phyloP scores from a whole-genome alignment of 306 rosid species.

The Vicia faba region DNA sequence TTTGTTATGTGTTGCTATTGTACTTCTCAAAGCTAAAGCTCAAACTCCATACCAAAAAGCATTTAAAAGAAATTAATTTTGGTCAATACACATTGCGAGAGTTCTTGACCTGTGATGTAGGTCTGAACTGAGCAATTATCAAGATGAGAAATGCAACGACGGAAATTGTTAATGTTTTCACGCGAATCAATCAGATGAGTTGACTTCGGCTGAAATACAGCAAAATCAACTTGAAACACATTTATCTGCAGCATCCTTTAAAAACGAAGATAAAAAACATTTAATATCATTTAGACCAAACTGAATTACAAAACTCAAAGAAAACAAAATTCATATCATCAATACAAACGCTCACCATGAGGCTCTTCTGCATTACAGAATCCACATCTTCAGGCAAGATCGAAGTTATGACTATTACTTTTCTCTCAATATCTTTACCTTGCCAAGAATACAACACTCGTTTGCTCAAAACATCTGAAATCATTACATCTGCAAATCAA shows the following conservation, averaged over 20 bases:
- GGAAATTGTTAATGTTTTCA: slow-evolving; percentile 53
- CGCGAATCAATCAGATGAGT: slow-evolving; percentile 55
- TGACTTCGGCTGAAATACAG: slow-evolving; percentile 65
- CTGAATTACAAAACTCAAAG: slow-evolving; percentile 7
- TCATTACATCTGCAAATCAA: slow-evolving; percentile 55
- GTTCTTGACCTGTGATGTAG: slow-evolving; percentile 57
- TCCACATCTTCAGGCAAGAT: slow-evolving; percentile 58
- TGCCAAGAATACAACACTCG: slow-evolving; percentile 73
- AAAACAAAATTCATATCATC: slow-evolving; percentile 3
- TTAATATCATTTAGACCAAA: slow-evolving; percentile 13
- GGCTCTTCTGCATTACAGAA: slow-evolving; percentile 52
- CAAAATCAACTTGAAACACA: slow-evolving; percentile 73
- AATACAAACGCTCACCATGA: slow-evolving; percentile 51
- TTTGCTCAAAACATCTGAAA: slow-evolving; percentile 63
- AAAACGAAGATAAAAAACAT: slow-evolving; percentile 2
- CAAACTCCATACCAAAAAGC: slow-evolving; percentile 33
- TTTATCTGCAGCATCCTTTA: slow-evolving; percentile 67
- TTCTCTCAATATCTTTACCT: slow-evolving; percentile 70
- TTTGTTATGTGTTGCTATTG: not conserved
- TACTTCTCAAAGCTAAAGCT: slow-evolving; percentile 19
- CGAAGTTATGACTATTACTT: slow-evolving; percentile 63
- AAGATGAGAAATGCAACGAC: slow-evolving; percentile 57
- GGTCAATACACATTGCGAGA: slow-evolving; percentile 18
- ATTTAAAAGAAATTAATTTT: slow-evolving; percentile 21
- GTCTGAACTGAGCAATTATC: slow-evolving; percentile 72